phyloP scores from a whole-genome alignment of 2,329 filamentous ascomycete species.

The Fusarium denticulatum region DNA sequence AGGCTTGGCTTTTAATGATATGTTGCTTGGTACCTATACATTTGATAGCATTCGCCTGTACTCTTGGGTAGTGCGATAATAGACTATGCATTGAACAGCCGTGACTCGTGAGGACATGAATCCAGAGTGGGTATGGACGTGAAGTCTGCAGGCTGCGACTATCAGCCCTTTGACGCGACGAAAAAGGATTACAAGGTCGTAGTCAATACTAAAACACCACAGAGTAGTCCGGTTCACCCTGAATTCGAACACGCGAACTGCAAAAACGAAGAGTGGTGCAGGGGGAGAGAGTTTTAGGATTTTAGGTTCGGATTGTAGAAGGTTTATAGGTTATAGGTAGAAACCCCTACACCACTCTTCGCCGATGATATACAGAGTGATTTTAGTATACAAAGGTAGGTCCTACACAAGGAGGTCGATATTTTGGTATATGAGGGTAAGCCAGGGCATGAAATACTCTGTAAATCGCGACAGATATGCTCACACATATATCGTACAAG shows the following conservation, averaged over 20 bases:
- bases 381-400: background rate
- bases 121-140: background rate
- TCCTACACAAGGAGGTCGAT: background rate
- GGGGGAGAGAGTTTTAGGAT: background rate
- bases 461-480: background rate
- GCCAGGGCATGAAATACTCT: too few species aligned
- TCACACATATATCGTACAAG: background rate
- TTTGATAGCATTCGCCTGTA: background rate
- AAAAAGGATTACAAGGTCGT: background rate
- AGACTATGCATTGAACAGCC: background rate
- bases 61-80: background rate
- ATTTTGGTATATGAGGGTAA: background rate
- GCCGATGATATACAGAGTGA: background rate
- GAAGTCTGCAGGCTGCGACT: background rate
- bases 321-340: background rate
- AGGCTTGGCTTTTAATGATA: background rate
- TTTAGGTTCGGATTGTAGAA: background rate
- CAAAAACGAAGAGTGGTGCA: background rate
- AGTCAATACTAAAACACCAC: background rate
- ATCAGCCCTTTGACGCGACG: fast-evolving
- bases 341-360: background rate
- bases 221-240: background rate
- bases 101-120: background rate
- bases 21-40: background rate
- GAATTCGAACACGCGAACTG: background rate